Percentiles rank a stretch among this genome's conserved stretches.
Evolutionary conservation across 2,329 filamentous ascomycete species (phyloP).

Genomic region (Aureobasidium sp.): DNA sequence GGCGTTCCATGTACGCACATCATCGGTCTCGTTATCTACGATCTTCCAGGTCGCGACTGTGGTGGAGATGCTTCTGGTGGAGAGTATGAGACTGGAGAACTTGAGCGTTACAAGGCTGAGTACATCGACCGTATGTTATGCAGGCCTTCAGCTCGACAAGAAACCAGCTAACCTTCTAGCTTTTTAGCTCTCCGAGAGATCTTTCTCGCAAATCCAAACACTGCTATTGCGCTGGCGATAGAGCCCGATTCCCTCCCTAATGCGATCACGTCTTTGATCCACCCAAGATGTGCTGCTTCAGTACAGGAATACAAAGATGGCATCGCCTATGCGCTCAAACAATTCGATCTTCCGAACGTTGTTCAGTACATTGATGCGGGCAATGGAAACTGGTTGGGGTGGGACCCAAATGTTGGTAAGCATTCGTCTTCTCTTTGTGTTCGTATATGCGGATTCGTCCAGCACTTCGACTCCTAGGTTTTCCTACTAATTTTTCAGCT

Average conservation of each 20-base stretch:
- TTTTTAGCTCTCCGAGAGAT: neutral
- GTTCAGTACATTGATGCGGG: slow-evolving; percentile 1
- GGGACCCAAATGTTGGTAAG: slow-evolving; percentile 5
- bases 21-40: neutral
- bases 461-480: neutral
- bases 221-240: neutral
- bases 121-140: slow-evolving; percentile 1
- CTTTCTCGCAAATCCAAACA: neutral
- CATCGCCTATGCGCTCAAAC: slow-evolving; percentile 3
- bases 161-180: neutral
- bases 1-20: neutral
- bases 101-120: neutral
- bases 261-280: neutral
- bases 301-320: slow-evolving; percentile 4
- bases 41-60: slow-evolving; percentile 5
- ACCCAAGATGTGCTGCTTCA: slow-evolving; percentile 3
- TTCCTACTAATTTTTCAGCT: neutral
- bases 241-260: slow-evolving; percentile 3
- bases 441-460: neutral
- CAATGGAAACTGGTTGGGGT: neutral
- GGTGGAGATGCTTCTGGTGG: neutral
- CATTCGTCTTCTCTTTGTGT: neutral
- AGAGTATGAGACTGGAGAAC: slow-evolving; percentile 1
- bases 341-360: slow-evolving; percentile 7
- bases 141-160: neutral